These are phyloP conservation scores for Zasmidium angulare DNA, from an alignment of 2,329 filamentous ascomycete species.

Conservation along the genomic window DNA sequence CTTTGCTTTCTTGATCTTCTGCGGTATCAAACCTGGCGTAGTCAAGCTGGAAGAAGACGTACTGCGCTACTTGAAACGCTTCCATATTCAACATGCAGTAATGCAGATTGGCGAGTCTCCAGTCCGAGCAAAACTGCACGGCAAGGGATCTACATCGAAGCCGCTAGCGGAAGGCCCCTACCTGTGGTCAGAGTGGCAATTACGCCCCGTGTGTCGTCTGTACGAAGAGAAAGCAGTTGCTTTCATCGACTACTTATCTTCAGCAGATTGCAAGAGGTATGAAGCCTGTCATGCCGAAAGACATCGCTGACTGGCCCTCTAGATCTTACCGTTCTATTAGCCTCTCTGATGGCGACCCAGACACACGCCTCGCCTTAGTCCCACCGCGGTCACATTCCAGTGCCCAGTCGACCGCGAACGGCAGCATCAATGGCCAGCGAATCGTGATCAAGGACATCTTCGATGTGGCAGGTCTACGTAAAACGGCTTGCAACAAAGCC, in stretches of 20 bases:
- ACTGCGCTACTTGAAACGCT: background rate
- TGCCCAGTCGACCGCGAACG: background rate
- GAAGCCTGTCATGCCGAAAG: background rate
- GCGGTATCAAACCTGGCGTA: background rate
- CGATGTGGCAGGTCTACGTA: slow-evolving; percentile 21
- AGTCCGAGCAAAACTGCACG: no score
- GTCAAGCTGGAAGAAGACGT: background rate
- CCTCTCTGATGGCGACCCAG: background rate
- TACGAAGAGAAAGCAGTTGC: background rate
- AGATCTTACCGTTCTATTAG: background rate
- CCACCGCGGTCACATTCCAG: background rate
- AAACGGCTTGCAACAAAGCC: slow-evolving; percentile 16
- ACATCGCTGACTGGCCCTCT: background rate
- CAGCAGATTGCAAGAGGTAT: background rate
- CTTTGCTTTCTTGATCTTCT: background rate
- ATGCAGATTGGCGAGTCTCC: no score
- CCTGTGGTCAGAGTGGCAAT: background rate
- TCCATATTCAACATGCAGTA: background rate
- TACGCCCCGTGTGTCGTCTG: background rate
- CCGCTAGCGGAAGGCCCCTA: background rate
- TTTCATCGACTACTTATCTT: background rate
- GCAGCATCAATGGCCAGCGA: slow-evolving; percentile 5
- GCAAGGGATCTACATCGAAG: no score
- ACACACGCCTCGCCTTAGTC: background rate
- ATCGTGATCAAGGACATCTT: slow-evolving; percentile 31